These are phyloP conservation scores for Massariosphaeria phaeospora DNA, from an alignment of 495 filamentous ascomycete genomes.

Conservation along the genomic window DNA sequence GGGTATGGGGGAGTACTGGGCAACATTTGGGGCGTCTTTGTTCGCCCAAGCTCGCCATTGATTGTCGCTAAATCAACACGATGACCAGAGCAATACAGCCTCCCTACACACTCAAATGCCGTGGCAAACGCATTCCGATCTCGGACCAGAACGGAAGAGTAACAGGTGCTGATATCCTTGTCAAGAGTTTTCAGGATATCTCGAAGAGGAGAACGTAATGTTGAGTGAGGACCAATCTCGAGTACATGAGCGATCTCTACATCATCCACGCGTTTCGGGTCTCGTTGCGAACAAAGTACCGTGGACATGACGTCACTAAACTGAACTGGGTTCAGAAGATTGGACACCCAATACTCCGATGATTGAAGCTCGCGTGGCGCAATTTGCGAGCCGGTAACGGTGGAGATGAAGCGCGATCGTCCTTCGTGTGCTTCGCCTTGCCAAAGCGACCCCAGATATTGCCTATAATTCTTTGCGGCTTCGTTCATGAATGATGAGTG, in stretches of 20 bases:
- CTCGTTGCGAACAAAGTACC: not conserved
- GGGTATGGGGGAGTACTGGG: slow-evolving; percentile 18
- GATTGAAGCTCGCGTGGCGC: not conserved
- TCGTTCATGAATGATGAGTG: slow-evolving; percentile 5
- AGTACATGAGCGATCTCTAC: not conserved
- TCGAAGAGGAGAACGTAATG: slow-evolving; percentile 1
- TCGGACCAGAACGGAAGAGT: slow-evolving; percentile 2
- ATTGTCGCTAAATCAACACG: slow-evolving; percentile 3
- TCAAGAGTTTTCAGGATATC: slow-evolving; percentile 1
- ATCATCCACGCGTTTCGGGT: not conserved
- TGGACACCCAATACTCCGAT: slow-evolving; percentile 2
- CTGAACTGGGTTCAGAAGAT: slow-evolving; percentile 35
- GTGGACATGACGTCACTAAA: slow-evolving; percentile 48
- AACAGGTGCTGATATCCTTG: not conserved
- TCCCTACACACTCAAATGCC: not conserved
- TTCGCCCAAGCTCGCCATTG: not conserved
- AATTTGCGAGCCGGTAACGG: not conserved
- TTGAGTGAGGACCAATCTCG: slow-evolving; percentile 17
- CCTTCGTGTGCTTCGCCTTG: not conserved
- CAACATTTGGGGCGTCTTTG: not conserved
- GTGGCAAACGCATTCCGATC: not conserved
- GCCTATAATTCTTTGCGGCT: not conserved
- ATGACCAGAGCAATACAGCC: slow-evolving; percentile 5
- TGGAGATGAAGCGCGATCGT: not conserved
- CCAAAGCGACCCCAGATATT: not conserved